Evolutionary conservation across 768 basidiomycete genomes (phyloP), one percentile per base, ranked within the genome.

Genomic region (Bullera alba): DNA sequence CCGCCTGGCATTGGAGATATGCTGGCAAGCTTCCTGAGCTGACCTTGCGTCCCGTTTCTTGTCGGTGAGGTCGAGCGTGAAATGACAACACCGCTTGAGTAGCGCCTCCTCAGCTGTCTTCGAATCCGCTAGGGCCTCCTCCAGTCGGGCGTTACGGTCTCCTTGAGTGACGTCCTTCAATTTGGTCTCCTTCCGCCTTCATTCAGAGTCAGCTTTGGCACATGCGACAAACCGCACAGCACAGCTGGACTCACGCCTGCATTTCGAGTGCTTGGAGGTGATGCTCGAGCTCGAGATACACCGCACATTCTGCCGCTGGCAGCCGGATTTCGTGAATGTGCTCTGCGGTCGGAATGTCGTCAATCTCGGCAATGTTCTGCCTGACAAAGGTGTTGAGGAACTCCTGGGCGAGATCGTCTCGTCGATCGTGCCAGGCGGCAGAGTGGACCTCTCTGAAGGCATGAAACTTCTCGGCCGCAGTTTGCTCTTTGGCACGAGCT

Each of bases 381-480:
- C 73, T 60, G 16, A 72, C 72, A 59, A 71, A 74, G 35, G 54
- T 55, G 60, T 51, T 58, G 46, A 71, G 48, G 67, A 69, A 69
- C 22, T 73, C 71, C 67, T 95, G 92, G 2, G 87, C 92, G 12
- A 90, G 72, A 47, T 79, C 75, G 66, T 90, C 83, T 16, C 92
- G 84, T 61, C 88, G 85, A 1, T 83, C 82, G 65, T 95, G 91
- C 92, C 92, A 96, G 60, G 90, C 86, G 32, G 85, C 71, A 35
- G 84, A 90, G 63, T 87, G 89, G 10, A 90, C 86, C 64, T 96
- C 92, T 22, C 91, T 84, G 83, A 90, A 96, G 1, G 91, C 91
- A 69, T 95, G 90, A 79, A 96, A 96, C 57, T 82, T 81, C 72
- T 96, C 92, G 45, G 85, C 89, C 52, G 81, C 86, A 19, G 92